A percentile compares a stretch with the other conserved stretches of the same genome.
Evolutionary conservation across 2,329 filamentous ascomycete genomes (phyloP).

Genomic region (Oidium heveae): DNA sequence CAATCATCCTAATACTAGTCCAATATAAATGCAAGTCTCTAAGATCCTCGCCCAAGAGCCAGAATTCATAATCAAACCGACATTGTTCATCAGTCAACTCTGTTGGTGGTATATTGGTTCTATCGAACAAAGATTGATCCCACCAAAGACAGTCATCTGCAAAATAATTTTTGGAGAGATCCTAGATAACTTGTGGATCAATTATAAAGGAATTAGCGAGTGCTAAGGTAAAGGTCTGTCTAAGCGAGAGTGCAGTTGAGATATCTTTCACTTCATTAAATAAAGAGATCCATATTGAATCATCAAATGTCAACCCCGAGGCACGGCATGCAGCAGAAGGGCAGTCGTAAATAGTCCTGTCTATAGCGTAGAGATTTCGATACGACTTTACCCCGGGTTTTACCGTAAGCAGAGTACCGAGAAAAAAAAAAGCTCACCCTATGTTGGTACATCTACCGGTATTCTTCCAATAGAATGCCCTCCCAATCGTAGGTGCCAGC

Average conservation of each 20-base stretch:
- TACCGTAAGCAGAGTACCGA: background rate
- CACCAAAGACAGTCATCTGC: background rate
- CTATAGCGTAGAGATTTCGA: background rate
- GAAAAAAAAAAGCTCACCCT: background rate
- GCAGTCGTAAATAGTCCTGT: background rate
- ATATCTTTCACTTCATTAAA: background rate
- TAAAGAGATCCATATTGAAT: background rate
- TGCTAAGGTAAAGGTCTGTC: background rate
- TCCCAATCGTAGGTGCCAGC: background rate
- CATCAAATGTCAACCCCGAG: background rate
- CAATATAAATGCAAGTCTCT: background rate
- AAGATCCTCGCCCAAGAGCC: background rate
- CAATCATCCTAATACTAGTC: too few relatives aligned
- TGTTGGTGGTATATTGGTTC: too few relatives aligned
- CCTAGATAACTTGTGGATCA: background rate
- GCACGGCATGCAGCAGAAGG: background rate
- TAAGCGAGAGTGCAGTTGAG: background rate
- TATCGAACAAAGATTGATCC: background rate
- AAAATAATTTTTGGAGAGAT: background rate
- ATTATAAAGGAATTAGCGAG: background rate
- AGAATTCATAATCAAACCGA: background rate
- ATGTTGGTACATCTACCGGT: background rate
- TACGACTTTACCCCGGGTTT: background rate
- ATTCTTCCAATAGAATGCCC: background rate
- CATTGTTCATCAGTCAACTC: background rate